These are phyloP conservation scores for Gillenia trifoliata DNA, from an alignment of 306 rosid species.

Conservation along the genomic window DNA sequence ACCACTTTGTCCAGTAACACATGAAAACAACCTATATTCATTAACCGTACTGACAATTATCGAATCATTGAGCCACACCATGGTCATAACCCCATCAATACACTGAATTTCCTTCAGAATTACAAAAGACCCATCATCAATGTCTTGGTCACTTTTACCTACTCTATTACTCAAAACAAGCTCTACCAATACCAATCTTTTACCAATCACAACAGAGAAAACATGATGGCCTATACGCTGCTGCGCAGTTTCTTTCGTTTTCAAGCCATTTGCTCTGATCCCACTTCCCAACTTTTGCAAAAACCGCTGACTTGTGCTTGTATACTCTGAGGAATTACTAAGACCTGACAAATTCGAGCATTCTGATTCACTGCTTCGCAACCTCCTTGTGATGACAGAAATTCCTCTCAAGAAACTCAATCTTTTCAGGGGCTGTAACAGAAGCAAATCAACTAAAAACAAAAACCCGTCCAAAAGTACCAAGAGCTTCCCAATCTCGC, in stretches of 20 bases:
- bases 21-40: conserved; percentile 80
- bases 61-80: conserved; percentile 94
- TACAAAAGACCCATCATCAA: conserved; percentile 44
- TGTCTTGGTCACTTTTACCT: conserved; percentile 47
- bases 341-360: conserved; percentile 28
- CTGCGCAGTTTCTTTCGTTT: conserved; percentile 46
- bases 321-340: conserved; percentile 21
- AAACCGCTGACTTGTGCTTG: conserved; percentile 53
- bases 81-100: conserved; percentile 63
- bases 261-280: conserved; percentile 60
- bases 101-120: conserved; percentile 77
- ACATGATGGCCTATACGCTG: conserved; percentile 43
- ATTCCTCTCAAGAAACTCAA: conserved; percentile 61
- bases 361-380: conserved; percentile 50
- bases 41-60: conserved; percentile 61
- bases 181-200: conserved; percentile 62
- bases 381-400: conserved; percentile 46
- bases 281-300: conserved; percentile 71
- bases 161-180: conserved; percentile 46
- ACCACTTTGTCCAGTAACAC: conserved; percentile 68
- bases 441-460: conserved; percentile 54
- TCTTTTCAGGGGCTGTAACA: conserved; percentile 44
- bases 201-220: conserved; percentile 60
- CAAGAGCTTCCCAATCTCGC: conserved; percentile 49
- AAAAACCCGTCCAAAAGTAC: conserved; percentile 67